Base-by-base conservation (phyloP, 148 eudicot genomes). In the Talinum fruticosum region DNA sequence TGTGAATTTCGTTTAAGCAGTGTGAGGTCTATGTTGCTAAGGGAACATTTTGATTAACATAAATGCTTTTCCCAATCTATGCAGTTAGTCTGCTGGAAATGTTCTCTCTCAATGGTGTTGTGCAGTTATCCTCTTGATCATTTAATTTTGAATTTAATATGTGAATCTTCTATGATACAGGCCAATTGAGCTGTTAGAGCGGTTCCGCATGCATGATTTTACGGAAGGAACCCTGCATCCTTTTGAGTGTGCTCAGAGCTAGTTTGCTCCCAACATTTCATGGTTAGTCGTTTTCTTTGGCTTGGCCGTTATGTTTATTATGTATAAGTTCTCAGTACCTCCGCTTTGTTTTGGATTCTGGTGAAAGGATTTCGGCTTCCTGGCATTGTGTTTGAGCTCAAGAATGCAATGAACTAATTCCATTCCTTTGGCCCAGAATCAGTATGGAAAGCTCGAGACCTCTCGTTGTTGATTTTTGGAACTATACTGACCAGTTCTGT, bases 211-310 rank as follows among this genome's bases (percentile, higher is more conserved):
- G 94, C 94, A 89, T 75, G 99, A 96, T 70, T 91, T 93, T 76
- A 79, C 93, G n/a, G 98, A 90, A 89, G 97, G 97, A 79, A 82
- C 88, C 14, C 68, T 91, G 75, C 95, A 89, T 85, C 94, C 95
- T 70, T 93, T 96, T 80, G 95, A 96, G 85, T 96, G 98, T 82
- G 84, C 94, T 82, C 99, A 96, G 84, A 96, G 91, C 88, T 96
- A 82, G 87, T 78, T 44, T 53, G 45, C 74, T 69, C 71, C 45
- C 47, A 23, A 18, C 32, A 47, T 19, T 78, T 64, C 28, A 71
- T 66, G 77, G 76, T 69, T 44, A 71, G 76, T 64, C 69, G 23
- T 71, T 37, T 32, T 73, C 29, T 44, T 59, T 29, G n/a, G 15
- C 57, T 51, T 15, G 57, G 57, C 57, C 23, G 12, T 8, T 41